Evolutionary conservation across 148 eudicot species (phyloP).

Genomic region (Fagopyrum homotropicum): DNA sequence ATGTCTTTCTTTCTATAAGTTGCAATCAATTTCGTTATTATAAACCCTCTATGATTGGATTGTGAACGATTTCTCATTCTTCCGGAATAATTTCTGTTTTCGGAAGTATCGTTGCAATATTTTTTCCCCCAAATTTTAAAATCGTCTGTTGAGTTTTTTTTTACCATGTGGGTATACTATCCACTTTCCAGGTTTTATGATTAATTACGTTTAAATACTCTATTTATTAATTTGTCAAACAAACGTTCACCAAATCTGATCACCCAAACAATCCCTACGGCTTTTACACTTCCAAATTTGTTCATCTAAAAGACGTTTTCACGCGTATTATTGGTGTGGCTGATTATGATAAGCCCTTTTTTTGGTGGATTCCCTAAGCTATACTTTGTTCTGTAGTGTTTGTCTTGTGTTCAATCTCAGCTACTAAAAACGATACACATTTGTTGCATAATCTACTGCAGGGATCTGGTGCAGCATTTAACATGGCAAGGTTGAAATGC

Average conservation of each 20-base stretch:
- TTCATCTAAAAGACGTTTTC: neutral
- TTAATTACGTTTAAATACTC: neutral
- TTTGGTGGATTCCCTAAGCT: neutral
- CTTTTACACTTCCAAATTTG: neutral
- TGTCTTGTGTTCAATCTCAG: neutral
- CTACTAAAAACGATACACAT: neutral
- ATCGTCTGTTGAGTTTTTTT: neutral
- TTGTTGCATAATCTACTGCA: constrained; percentile 19
- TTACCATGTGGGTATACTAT: neutral
- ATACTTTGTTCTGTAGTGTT: neutral
- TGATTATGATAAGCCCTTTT: neutral
- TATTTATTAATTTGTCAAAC: neutral
- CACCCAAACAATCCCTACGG: neutral
- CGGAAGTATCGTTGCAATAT: neutral
- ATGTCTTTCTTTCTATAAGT: neutral
- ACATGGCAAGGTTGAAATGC: constrained; percentile 37
- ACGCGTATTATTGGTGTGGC: neutral
- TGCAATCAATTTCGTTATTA: neutral
- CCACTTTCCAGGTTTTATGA: neutral
- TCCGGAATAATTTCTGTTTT: too few relatives aligned
- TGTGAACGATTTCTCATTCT: neutral
- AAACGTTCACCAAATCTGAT: constrained; percentile 9
- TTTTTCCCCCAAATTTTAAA: neutral
- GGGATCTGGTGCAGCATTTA: constrained; percentile 20
- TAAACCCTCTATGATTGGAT: neutral